Conservation (phyloP, 2,329 filamentous ascomycete species). For the Epichloe sibirici region DNA sequence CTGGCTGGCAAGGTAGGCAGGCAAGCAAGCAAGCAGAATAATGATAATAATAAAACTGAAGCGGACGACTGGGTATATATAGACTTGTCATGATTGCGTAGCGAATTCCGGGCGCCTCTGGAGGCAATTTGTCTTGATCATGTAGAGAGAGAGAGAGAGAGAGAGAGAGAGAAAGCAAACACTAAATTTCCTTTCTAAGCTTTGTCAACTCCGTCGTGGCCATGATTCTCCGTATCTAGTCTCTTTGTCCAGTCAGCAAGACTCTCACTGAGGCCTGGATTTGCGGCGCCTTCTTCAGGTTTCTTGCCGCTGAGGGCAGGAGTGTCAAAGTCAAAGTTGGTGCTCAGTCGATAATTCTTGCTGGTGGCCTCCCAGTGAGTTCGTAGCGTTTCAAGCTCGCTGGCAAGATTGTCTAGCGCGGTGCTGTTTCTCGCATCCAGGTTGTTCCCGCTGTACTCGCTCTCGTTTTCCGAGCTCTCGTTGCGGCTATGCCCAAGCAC, state of each 20-base stretch:
- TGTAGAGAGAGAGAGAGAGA: background rate
- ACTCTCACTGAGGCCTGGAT: conserved; percentile 51
- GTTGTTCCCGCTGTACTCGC: conserved; percentile 44
- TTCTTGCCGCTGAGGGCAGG: conserved; percentile 26
- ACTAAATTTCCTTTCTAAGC: background rate
- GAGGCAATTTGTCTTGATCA: background rate
- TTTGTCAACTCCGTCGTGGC: conserved; percentile 10
- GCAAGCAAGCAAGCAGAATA: background rate
- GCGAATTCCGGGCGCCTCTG: conserved; percentile 9
- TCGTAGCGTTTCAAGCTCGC: conserved; percentile 79
- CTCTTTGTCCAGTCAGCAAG: conserved; percentile 71
- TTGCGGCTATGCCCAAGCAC: conserved; percentile 34
- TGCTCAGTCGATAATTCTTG: conserved; percentile 86
- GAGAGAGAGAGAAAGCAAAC: no score
- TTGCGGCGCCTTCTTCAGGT: conserved; percentile 28
- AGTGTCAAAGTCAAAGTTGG: conserved; percentile 72
- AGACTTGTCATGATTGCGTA: conserved; percentile 19
- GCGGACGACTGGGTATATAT: conserved; percentile 18
- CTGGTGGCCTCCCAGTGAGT: conserved; percentile 93
- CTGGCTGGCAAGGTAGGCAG: conserved; percentile 8
- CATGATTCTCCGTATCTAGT: conserved; percentile 45
- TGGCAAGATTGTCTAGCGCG: conserved; percentile 82
- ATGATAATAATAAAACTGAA: conserved; percentile 8
- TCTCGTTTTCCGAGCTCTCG: conserved; percentile 49
- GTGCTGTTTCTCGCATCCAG: conserved; percentile 42